phyloP scores from a whole-genome alignment of 176 grass and related monocot genomes.

The Alopecurus myosuroides region DNA sequence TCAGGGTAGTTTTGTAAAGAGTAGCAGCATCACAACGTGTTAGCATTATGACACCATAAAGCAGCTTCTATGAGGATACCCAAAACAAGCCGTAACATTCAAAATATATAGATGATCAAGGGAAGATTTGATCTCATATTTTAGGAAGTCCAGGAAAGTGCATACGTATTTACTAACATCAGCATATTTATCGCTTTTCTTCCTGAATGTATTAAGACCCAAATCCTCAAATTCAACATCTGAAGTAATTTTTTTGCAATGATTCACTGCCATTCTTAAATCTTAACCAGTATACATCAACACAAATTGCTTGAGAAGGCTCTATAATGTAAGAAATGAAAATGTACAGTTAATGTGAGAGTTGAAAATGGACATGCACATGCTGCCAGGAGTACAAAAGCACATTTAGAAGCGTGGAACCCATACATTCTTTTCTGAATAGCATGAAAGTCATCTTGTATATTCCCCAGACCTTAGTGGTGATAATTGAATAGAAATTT shows the following conservation, averaged over 20 bases:
- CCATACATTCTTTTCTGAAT: slow-evolving; percentile 57
- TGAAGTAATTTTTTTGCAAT: slow-evolving; percentile 70
- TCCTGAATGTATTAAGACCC: slow-evolving; percentile 66
- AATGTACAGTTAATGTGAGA: slow-evolving; percentile 54
- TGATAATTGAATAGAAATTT: slow-evolving; percentile 54
- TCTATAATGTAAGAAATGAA: too few relatives aligned
- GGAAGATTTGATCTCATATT: slow-evolving; percentile 35
- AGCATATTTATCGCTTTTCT: slow-evolving; percentile 29
- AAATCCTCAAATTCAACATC: slow-evolving; percentile 73
- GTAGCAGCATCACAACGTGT: not conserved
- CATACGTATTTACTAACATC: slow-evolving; percentile 36
- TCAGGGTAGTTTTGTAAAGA: not conserved
- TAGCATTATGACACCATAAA: not conserved
- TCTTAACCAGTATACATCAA: slow-evolving; percentile 73
- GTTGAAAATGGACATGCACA: slow-evolving; percentile 82
- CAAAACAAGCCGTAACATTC: not conserved
- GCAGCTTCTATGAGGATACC: not conserved
- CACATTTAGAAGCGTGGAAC: slow-evolving; percentile 78
- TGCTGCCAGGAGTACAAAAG: slow-evolving; percentile 72
- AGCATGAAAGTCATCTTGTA: slow-evolving; percentile 46
- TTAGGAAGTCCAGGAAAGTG: slow-evolving; percentile 51
- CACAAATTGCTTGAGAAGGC: slow-evolving; percentile 66
- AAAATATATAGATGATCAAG: not conserved
- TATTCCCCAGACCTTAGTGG: slow-evolving; percentile 62
- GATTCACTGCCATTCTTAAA: slow-evolving; percentile 51